Evolutionary conservation across 2,329 filamentous ascomycete genomes (phyloP), one percentile per base, ranked within the genome.

Genomic region (Proliferodiscus dingleyae): DNA sequence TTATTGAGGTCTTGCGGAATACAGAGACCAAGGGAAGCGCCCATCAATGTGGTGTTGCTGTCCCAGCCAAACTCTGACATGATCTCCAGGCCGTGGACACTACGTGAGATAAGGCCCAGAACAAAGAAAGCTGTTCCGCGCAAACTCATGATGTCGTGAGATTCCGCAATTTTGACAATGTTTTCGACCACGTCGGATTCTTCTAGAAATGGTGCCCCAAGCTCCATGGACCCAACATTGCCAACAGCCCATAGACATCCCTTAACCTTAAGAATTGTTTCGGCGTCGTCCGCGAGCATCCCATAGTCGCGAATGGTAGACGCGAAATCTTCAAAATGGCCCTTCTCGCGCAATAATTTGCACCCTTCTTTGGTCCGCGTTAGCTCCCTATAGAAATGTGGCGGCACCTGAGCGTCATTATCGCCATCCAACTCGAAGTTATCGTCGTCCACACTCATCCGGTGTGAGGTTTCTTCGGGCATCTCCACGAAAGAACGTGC

Each of bases 71-170:
- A 76, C 60, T 95, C 88, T 1, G 85, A 83, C 11, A 98, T 70
- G 47, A 97, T 95, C 64, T 95, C 89, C 21, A 97, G 78, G 0
- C 93, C 93, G 60, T 96, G 91, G 7, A 89, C 75, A 41, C 91
- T 97, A 43, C 93, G 78, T 1, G 90, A 96, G 45, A 98, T 91
- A 46, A 98, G 71, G 0, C 93, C 93, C 0, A 98, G 71, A 0
- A 96, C 93, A 60, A 96, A 98, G 66, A 97, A 97, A 1, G 93
- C 93, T 1, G 94, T 98, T 29, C 94, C 93, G 36, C 94, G 80
- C 58, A 98, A 75, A 47, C 89, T 95, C 81, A 98, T 85, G 40
- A 98, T 87, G 55, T 90, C 83, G 33, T 93, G 90, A 22, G 74
- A 72, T 64, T 95, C 88, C 1, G 93, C 93, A 62, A 98, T 96